Conservation (phyloP, 805 yeast species). For the Lachancea quebecensis region DNA sequence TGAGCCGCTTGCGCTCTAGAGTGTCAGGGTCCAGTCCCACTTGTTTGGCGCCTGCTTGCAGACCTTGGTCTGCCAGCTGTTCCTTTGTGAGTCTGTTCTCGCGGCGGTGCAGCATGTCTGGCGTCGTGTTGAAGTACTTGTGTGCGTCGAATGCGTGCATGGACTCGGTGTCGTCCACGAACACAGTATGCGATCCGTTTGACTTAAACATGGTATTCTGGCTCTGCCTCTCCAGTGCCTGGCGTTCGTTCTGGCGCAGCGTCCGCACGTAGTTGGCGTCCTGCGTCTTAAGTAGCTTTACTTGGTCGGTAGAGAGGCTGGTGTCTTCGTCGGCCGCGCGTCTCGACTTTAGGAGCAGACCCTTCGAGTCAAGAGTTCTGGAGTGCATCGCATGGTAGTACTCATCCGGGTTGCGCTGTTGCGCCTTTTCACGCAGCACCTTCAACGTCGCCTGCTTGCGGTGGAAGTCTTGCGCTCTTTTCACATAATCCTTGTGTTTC, state of each 20-base stretch:
- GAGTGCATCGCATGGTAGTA: constrained; percentile 90
- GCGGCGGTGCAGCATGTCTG: constrained; percentile 48
- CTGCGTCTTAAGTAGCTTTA: constrained; percentile 79
- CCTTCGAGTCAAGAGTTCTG: constrained; percentile 58
- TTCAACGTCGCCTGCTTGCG: constrained; percentile 55
- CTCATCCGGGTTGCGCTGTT: constrained; percentile 83
- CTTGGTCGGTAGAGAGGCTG: constrained; percentile 62
- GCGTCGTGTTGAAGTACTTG: constrained; percentile 63
- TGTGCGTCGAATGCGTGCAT: constrained; percentile 57
- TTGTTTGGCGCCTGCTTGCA: constrained; percentile 1
- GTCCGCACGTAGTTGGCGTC: constrained; percentile 83
- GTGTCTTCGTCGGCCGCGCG: constrained; percentile 39
- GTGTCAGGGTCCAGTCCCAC: constrained; percentile 27
- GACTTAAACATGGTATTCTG: constrained; percentile 44
- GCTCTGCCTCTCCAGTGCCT: constrained; percentile 49
- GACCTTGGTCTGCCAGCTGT: constrained; percentile 39
- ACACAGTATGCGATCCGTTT: constrained; percentile 76
- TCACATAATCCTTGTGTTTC: constrained; percentile 80
- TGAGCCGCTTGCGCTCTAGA: constrained; percentile 48
- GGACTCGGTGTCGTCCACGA: constrained; percentile 59
- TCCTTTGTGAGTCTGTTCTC: constrained; percentile 64
- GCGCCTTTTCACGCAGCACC: constrained; percentile 64
- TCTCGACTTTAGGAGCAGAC: constrained; percentile 61
- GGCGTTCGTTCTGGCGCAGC: constrained; percentile 59
- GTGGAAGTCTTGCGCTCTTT: constrained; percentile 62